A percentile compares a stretch with the other conserved stretches of the same genome.
Conservation (phyloP, 805 yeast species). For the Crinitomyces ghanaensis region DNA sequence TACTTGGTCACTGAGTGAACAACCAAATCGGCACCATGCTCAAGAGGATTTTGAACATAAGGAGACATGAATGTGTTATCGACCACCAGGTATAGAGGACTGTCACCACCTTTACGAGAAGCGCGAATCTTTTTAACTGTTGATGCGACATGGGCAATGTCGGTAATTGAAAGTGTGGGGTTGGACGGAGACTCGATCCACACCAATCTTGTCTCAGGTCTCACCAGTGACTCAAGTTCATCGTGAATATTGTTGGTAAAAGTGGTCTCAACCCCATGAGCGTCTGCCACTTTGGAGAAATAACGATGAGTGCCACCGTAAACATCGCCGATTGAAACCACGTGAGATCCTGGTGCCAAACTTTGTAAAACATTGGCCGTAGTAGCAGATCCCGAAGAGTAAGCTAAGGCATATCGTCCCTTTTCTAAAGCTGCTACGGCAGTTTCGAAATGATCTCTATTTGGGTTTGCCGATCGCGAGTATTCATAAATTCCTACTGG, state of each 20-base stretch:
- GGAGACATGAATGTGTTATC: slow-evolving; percentile 87
- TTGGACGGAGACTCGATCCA: slow-evolving; percentile 88
- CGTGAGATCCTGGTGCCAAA: slow-evolving; percentile 60
- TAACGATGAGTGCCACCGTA: slow-evolving; percentile 90
- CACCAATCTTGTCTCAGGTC: slow-evolving; percentile 56
- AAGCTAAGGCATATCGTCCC: slow-evolving; percentile 57
- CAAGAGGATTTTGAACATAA: slow-evolving; percentile 74
- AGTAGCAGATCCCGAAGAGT: slow-evolving; percentile 78
- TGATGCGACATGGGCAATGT: slow-evolving; percentile 49
- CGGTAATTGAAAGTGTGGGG: slow-evolving; percentile 75
- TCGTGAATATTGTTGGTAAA: slow-evolving; percentile 54
- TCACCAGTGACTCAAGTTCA: slow-evolving; percentile 47
- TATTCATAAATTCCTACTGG: slow-evolving; percentile 76
- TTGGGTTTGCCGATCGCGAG: slow-evolving; percentile 78
- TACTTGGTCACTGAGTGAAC: slow-evolving; percentile 85
- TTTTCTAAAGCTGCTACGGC: slow-evolving; percentile 72
- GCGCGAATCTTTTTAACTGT: slow-evolving; percentile 37
- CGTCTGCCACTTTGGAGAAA: slow-evolving; percentile 72
- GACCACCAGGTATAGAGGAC: slow-evolving; percentile 47
- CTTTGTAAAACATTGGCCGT: slow-evolving; percentile 70
- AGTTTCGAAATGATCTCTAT: slow-evolving; percentile 68
- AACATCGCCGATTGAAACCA: slow-evolving; percentile 72
- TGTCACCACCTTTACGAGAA: slow-evolving; percentile 35
- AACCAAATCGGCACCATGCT: slow-evolving; percentile 76
- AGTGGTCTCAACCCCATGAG: slow-evolving; percentile 61